Base-by-base conservation (phyloP, 2,329 filamentous ascomycete genomes). In the Alternaria consortialis region DNA sequence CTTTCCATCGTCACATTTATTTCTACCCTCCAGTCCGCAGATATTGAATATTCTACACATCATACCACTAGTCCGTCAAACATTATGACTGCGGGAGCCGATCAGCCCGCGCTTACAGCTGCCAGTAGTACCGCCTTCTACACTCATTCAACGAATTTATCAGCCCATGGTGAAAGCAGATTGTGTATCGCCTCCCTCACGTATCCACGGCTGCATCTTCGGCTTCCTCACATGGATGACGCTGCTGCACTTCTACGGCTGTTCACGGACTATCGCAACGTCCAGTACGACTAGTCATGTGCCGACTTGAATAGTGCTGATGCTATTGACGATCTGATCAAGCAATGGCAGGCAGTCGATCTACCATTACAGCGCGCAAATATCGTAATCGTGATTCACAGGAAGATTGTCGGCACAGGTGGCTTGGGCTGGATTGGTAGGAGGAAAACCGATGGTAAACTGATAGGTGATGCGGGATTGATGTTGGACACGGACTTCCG, bases 401-500 rank as follows among this genome's bases (percentile, higher is more conserved):
- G 23, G 2, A 54, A 46, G 29, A 36, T 15, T 17, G 31, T 54
- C 39, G 52, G 40, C 2, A 46, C 40, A 0, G 31, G 52, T 13
- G 40, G 52, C 20, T 32, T 54, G 29, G 52, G 40, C 31, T 54
- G 40, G 52, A 46, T 54, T 23, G 52, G 40, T 7, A 27, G 27
- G 4, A 42, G 52, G 25, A 54, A 37, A 6, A 36, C 23, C 12
- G 52, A 54, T 43, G 52, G 40, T 17, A 46, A 44, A 12, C 31
- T 54, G 23, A 46, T 46, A n/a, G 52, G 52, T 3, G 39, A 54
- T 17, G 52, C 52, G 29, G 52, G 52, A 9, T 34, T 46, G 29
- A 54, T 54, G 52, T 37, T 54, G 8, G 52, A 54, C 31, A 36
- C 52, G 2, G 20, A 3, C 2, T 25, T 17, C 12, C 52, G 52